Percentiles rank a stretch among this genome's conserved stretches.
Evolutionary conservation across 1,284 basidiomycete genomes (phyloP).

Genomic region (Naganishia sp.): DNA sequence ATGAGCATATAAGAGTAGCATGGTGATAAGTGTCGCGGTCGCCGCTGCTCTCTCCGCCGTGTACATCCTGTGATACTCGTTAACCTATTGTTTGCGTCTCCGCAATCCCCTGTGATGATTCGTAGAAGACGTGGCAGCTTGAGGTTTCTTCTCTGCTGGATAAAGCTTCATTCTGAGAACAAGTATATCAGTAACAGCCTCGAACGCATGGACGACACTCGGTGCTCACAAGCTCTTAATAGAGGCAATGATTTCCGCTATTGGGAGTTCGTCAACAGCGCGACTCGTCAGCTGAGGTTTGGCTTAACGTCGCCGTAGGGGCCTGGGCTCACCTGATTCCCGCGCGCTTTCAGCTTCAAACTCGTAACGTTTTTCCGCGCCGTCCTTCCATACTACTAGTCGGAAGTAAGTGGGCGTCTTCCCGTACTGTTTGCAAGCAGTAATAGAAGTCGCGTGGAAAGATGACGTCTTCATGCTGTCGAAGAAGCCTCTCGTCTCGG

Average conservation of each 20-base stretch:
- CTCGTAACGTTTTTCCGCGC: slow-evolving; percentile 84
- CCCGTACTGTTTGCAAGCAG: slow-evolving; percentile 76
- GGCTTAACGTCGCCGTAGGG: not conserved
- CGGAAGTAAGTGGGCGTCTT: slow-evolving; percentile 84
- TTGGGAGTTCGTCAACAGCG: not conserved
- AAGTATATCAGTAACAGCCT: not conserved
- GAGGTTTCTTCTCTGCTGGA: slow-evolving; percentile 27
- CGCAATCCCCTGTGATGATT: slow-evolving; percentile 16
- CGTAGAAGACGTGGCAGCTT: not conserved
- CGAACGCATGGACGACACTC: not conserved
- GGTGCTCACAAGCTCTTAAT: slow-evolving; percentile 38
- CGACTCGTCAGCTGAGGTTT: not conserved
- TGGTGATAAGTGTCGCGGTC: too few relatives aligned
- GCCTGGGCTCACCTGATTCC: slow-evolving; percentile 64
- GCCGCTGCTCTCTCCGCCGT: too few relatives aligned
- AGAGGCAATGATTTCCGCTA: slow-evolving; percentile 48
- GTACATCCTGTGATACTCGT: too few relatives aligned
- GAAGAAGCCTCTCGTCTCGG: slow-evolving; percentile 77
- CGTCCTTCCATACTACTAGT: slow-evolving; percentile 69
- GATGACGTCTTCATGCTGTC: slow-evolving; percentile 86
- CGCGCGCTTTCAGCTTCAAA: slow-evolving; percentile 90
- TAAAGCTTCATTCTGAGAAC: slow-evolving; percentile 29
- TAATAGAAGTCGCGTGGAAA: slow-evolving; percentile 86
- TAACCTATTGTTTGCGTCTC: slow-evolving; percentile 18
- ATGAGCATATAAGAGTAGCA: too few relatives aligned